phyloP scores from a whole-genome alignment of 2,329 filamentous ascomycete genomes.

The Elsinoe necatrix region DNA sequence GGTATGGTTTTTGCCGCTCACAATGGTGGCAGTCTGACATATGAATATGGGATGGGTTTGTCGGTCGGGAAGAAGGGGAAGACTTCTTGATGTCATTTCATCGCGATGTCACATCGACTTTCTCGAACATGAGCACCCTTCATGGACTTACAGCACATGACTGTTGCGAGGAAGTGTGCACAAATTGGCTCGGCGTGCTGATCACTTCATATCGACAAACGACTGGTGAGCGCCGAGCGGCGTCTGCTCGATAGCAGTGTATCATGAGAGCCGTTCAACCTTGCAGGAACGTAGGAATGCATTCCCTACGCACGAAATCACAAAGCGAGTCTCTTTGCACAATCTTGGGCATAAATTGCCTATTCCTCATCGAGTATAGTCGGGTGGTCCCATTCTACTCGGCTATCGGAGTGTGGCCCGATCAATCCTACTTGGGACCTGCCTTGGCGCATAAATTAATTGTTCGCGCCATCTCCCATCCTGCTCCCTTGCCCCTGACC shows the following conservation, averaged over 20 bases:
- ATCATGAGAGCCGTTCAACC: too few relatives aligned
- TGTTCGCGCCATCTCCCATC: background rate
- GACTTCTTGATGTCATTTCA: conserved; percentile 16
- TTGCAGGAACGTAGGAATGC: too few relatives aligned
- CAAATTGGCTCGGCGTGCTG: background rate
- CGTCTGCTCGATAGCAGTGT: background rate
- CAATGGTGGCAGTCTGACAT: conserved; percentile 38
- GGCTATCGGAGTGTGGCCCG: background rate
- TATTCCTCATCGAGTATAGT: background rate
- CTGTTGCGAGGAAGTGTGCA: background rate
- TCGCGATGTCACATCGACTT: background rate
- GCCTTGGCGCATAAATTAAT: background rate
- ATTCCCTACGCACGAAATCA: background rate
- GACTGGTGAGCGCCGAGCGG: background rate
- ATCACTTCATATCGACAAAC: background rate
- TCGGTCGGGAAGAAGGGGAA: conserved; percentile 24
- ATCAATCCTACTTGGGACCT: background rate
- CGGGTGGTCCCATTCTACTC: background rate
- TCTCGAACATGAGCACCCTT: background rate
- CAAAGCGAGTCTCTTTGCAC: background rate
- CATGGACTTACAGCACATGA: background rate
- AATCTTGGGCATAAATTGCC: background rate
- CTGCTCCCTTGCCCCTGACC: background rate
- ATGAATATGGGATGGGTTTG: conserved; percentile 40
- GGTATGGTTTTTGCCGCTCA: conserved; percentile 35